Evolutionary conservation across 1,284 basidiomycete species (phyloP).

Genomic region (Microbotryum silenes-acaulis): DNA sequence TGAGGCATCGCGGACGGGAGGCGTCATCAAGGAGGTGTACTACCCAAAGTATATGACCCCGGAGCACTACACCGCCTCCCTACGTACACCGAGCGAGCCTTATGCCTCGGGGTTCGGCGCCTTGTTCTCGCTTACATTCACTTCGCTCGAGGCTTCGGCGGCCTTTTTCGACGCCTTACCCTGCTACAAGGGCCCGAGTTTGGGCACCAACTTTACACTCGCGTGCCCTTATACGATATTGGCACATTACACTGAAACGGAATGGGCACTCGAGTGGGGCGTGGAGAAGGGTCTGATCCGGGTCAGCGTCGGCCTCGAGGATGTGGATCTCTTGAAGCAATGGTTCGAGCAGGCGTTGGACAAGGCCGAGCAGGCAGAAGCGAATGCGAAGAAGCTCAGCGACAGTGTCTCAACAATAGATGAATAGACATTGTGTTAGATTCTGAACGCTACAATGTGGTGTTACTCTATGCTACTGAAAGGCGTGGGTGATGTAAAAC

Average conservation of each 20-base stretch:
- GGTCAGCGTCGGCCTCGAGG: slow-evolving; percentile 85
- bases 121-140: slow-evolving; percentile 85
- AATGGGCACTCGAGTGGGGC: slow-evolving; percentile 82
- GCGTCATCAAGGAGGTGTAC: slow-evolving; percentile 70
- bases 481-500: too few species aligned
- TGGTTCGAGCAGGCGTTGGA: slow-evolving; percentile 61
- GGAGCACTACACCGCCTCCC: slow-evolving; percentile 63
- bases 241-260: slow-evolving; percentile 83
- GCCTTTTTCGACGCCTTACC: slow-evolving; percentile 82
- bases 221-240: slow-evolving; percentile 89
- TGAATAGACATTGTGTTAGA: not conserved
- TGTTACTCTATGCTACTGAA: too few species aligned
- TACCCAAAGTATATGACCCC: slow-evolving; percentile 80
- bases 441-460: too few species aligned
- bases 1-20: not conserved
- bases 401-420: too few species aligned
- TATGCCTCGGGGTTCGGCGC: slow-evolving; percentile 65
- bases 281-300: slow-evolving; percentile 79
- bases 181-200: slow-evolving; percentile 83
- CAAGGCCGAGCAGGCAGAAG: slow-evolving; percentile 53
- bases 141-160: slow-evolving; percentile 54
- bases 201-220: slow-evolving; percentile 94
- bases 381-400: not conserved
- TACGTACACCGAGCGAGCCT: slow-evolving; percentile 39
- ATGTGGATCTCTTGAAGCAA: slow-evolving; percentile 52